These are phyloP conservation scores for Rhizopus arrhizus DNA, from an alignment of 371 early-diverging fungal species.

Conservation along the genomic window DNA sequence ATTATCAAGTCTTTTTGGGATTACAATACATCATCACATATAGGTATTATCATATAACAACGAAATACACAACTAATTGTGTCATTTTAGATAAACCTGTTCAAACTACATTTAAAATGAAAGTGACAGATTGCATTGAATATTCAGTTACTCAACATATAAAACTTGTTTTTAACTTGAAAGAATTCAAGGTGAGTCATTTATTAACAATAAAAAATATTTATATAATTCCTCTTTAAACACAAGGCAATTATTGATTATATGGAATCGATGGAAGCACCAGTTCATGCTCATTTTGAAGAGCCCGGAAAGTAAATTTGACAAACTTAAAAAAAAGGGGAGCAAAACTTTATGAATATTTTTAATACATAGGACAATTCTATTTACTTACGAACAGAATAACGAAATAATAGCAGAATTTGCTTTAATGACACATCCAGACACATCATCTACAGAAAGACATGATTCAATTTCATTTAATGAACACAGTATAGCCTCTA, in stretches of 20 bases:
- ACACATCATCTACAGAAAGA: not conserved
- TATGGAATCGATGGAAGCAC: constrained; percentile 13
- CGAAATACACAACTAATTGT: no score
- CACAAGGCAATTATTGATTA: constrained; percentile 6
- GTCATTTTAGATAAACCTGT: constrained; percentile 4
- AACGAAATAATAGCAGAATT: constrained; percentile 2
- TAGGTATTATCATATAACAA: not conserved
- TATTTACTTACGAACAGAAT: not conserved
- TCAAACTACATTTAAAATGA: constrained; percentile 3
- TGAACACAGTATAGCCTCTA: constrained; percentile 1
- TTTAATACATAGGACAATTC: not conserved
- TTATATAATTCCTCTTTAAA: not conserved
- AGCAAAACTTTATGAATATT: not conserved
- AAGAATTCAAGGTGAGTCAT: constrained; percentile 18
- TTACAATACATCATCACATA: not conserved
- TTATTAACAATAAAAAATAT: not conserved
- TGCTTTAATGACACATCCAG: not conserved
- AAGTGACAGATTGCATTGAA: not conserved
- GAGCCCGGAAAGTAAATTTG: constrained; percentile 16
- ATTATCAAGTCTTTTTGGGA: constrained; percentile 11
- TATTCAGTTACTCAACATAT: constrained; percentile 2
- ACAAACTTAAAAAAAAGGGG: not conserved
- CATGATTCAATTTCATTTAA: not conserved
- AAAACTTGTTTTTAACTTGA: constrained; percentile 15
- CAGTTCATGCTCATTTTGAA: constrained; percentile 12